These are phyloP conservation scores for Naganishia vishniacii DNA, from an alignment of 768 basidiomycete genomes.

Conservation along the genomic window DNA sequence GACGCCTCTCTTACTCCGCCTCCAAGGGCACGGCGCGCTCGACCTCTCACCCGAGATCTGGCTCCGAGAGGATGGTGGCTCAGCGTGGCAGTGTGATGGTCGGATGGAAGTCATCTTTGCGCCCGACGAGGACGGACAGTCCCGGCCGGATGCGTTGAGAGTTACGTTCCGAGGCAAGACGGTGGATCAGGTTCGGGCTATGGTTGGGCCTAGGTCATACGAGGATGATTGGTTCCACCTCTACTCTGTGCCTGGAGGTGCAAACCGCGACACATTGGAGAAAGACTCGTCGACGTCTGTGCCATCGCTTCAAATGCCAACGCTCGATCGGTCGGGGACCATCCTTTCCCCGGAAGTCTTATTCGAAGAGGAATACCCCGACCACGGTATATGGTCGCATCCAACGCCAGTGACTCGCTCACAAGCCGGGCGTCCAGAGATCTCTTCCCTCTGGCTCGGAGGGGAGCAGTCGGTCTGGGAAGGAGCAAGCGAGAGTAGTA, in stretches of 20 bases:
- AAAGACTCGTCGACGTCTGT: neutral
- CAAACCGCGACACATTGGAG: neutral
- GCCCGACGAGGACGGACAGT: neutral
- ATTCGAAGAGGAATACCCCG: slow-evolving; percentile 5
- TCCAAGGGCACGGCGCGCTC: slow-evolving; percentile 10
- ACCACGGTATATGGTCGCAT: slow-evolving; percentile 13
- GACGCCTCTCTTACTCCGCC: slow-evolving; percentile 10
- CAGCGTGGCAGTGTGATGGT: slow-evolving; percentile 2
- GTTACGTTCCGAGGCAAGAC: neutral
- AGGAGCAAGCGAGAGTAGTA: slow-evolving; percentile 9
- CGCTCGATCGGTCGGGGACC: neutral
- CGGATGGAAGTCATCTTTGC: slow-evolving; percentile 15
- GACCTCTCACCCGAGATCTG: slow-evolving; percentile 12
- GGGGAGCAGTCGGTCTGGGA: slow-evolving; percentile 5
- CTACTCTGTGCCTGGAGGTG: neutral
- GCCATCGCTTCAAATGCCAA: neutral
- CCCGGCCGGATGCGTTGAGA: slow-evolving; percentile 5
- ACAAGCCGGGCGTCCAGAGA: slow-evolving; percentile 1
- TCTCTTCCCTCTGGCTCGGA: slow-evolving; percentile 16
- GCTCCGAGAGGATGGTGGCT: slow-evolving; percentile 1
- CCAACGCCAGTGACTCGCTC: neutral
- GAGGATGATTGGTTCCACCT: slow-evolving; percentile 4
- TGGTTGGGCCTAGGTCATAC: neutral
- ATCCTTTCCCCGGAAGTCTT: neutral
- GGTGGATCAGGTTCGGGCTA: neutral